Percentiles rank a stretch among this genome's conserved stretches.
phyloP scores from a whole-genome alignment of 1,139 yeast genomes.

The Magnusiomyces paraingens region DNA sequence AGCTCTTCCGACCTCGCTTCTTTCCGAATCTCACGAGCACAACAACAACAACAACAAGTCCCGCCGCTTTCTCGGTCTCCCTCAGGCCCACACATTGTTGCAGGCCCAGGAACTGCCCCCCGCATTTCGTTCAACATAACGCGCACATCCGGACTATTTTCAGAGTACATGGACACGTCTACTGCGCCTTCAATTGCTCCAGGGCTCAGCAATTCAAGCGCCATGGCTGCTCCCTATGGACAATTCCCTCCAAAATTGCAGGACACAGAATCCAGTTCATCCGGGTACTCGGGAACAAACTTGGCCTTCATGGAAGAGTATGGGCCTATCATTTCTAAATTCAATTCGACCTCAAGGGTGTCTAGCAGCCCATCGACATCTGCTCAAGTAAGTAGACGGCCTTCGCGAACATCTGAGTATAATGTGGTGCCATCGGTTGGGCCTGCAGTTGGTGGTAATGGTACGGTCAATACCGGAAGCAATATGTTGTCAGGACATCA shows the following conservation, averaged over 20 bases:
- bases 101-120: conserved; percentile 14
- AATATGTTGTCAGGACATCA: no score
- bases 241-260: no score
- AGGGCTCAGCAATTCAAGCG: not conserved
- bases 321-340: conserved; percentile 9
- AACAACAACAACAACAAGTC: not conserved
- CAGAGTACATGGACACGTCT: not conserved
- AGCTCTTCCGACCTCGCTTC: not conserved
- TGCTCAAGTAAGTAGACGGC: not conserved
- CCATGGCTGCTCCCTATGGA: no score
- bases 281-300: conserved; percentile 8
- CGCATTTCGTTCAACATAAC: conserved; percentile 20
- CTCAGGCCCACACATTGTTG: not conserved
- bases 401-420: conserved; percentile 1
- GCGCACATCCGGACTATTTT: conserved; percentile 16
- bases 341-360: not conserved
- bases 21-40: conserved; percentile 4
- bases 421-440: not conserved
- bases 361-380: not conserved
- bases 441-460: not conserved
- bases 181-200: not conserved
- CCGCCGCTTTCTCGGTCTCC: not conserved
- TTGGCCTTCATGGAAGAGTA: conserved; percentile 12
- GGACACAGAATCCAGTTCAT: conserved; percentile 7
- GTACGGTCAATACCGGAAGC: no score